Evolutionary conservation across 768 basidiomycete genomes (phyloP), one percentile per base, ranked within the genome.

Genomic region (Suillus decipiens): DNA sequence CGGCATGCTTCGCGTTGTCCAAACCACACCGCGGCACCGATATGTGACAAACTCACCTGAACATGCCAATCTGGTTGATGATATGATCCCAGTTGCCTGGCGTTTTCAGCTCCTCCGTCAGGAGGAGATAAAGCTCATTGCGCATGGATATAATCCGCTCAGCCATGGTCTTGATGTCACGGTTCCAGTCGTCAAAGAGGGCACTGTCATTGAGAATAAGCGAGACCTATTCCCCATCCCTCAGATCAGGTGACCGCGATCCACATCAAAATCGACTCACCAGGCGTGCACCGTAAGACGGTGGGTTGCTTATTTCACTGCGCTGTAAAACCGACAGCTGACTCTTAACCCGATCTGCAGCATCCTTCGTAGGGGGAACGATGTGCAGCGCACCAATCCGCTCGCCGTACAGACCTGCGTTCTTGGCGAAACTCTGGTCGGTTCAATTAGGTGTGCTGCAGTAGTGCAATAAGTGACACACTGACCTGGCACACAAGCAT

Each of bases 41-140:
- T 12, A 15, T 24, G 36, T 1, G 33, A 39, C 4, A 51, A 36
- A 70, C 81, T 64, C 74, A 94, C 88, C 92, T 94, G 83, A 96
- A 97, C 96, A 96, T 97, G 62, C 96, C 96, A 76, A 99, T 99
- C 82, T 99, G 97, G 59, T 87, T 85, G 69, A 90, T 80, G 70
- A 99, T 96, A 77, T 99, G 96, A n/a, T 89, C 86, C 97, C 97
- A 99, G 71, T 86, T 87, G 7, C 95, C 94, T 4, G 95, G 95
- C 57, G 92, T 94, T 70, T 89, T 84, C 69, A 94, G 76, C 74
- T 90, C 88, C 66, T 92, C 82, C 22, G 85, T 90, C 34, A 56
- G 22, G 31, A 56, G 22, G 61, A 83, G 78, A 81, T 86, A 82
- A 68, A 99, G 81, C 78, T 91, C 84, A 65, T 86, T 79, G 47